A percentile compares a stretch with the other conserved stretches of the same genome.
Conservation (phyloP, 306 rosid species). For the Luffa acutangula region DNA sequence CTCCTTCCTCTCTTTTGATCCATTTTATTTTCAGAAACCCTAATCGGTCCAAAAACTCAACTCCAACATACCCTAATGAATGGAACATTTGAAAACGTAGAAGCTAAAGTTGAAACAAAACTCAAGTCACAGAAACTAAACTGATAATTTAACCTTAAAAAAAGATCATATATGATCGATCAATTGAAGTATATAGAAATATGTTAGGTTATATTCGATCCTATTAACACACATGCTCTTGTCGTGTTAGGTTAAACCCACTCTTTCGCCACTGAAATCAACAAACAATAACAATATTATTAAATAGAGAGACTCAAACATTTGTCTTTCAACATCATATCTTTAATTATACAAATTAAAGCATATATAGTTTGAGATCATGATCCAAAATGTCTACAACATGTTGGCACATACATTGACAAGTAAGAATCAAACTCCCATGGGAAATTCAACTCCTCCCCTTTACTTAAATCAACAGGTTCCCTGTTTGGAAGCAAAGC, state of each 20-base stretch:
- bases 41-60: neutral
- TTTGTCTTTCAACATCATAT: slow-evolving; percentile 36
- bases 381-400: slow-evolving; percentile 31
- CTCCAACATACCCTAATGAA: neutral
- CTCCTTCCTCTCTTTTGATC: too few relatives aligned
- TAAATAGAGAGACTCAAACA: slow-evolving; percentile 31
- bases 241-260: neutral
- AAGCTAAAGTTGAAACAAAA: neutral
- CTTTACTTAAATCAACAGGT: slow-evolving; percentile 24
- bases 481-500: slow-evolving; percentile 67
- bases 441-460: neutral
- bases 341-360: neutral
- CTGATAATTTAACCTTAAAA: neutral
- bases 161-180: too few relatives aligned
- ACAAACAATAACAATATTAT: neutral
- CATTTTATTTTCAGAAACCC: neutral
- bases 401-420: slow-evolving; percentile 43
- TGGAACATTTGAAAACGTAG: neutral
- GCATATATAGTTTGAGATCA: neutral
- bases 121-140: neutral
- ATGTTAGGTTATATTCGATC: too few relatives aligned
- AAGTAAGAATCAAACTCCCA: slow-evolving; percentile 12
- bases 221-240: neutral
- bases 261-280: neutral
- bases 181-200: too few relatives aligned